These are phyloP conservation scores for Aphanomyces cochlioides DNA, from an alignment of 352 stramenopile genomes.

Conservation along the genomic window DNA sequence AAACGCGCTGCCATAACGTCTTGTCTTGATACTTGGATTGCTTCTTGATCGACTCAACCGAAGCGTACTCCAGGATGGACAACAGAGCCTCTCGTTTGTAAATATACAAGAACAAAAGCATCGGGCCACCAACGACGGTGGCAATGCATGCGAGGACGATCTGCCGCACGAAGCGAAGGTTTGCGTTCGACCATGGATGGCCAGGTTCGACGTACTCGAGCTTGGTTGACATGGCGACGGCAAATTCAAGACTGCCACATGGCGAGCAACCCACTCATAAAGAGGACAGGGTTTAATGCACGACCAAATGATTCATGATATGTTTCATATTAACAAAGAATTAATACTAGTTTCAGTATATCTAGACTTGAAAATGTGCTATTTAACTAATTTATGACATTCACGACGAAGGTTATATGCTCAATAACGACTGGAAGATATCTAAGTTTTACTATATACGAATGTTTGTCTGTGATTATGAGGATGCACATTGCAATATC, in stretches of 20 bases:
- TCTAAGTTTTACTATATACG: no score
- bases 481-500: no score
- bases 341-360: no score
- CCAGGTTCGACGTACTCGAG: constrained; percentile 12
- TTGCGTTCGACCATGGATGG: not conserved
- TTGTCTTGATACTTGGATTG: constrained; percentile 21
- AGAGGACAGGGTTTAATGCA: no score
- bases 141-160: not conserved
- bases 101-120: not conserved
- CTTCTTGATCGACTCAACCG: constrained; percentile 14
- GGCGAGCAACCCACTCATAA: not conserved
- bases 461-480: no score
- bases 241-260: no score
- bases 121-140: not conserved
- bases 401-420: no score
- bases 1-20: constrained; percentile 3
- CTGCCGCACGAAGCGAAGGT: not conserved
- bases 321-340: no score
- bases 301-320: no score
- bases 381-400: no score
- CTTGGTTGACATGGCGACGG: constrained; percentile 5
- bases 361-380: no score
- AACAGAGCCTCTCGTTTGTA: constrained; percentile 1
- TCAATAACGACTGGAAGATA: no score
- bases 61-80: not conserved